Evolutionary conservation across 768 basidiomycete species (phyloP).

Genomic region (Kwoniella dejecticola): DNA sequence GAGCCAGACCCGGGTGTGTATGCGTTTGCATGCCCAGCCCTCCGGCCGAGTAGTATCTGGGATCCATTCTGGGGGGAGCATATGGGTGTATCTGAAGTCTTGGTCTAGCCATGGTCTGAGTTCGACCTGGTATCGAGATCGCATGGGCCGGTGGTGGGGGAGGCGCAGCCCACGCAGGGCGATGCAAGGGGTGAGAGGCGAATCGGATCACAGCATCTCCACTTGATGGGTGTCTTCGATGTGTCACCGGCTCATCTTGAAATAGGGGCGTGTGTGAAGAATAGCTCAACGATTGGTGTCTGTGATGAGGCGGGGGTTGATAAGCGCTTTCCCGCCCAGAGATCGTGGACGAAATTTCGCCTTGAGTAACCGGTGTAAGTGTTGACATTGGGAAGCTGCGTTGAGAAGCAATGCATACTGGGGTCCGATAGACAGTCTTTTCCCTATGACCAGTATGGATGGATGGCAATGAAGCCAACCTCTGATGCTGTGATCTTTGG

Average conservation of each 20-base stretch:
- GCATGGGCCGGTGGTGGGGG: slow-evolving; percentile 5
- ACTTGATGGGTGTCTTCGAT: slow-evolving; percentile 8
- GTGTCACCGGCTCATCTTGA: background rate
- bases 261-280: background rate
- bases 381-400: background rate
- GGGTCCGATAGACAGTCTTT: slow-evolving; percentile 8
- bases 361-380: background rate
- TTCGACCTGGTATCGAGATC: background rate
- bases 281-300: background rate
- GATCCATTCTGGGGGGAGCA: slow-evolving; percentile 10
- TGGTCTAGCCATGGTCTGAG: slow-evolving; percentile 9
- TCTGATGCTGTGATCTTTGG: slow-evolving; percentile 2
- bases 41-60: slow-evolving; percentile 14
- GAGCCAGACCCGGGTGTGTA: background rate
- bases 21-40: background rate
- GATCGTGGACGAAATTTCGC: too few species aligned
- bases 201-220: background rate
- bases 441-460: background rate
- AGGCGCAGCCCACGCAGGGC: background rate
- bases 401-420: slow-evolving; percentile 5
- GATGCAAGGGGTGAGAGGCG: background rate
- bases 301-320: background rate
- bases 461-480: background rate
- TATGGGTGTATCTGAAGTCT: slow-evolving; percentile 25
- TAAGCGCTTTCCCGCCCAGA: too few species aligned